Conservation (phyloP, 2,329 filamentous ascomycete genomes). For the Aureobasidium sp. region DNA sequence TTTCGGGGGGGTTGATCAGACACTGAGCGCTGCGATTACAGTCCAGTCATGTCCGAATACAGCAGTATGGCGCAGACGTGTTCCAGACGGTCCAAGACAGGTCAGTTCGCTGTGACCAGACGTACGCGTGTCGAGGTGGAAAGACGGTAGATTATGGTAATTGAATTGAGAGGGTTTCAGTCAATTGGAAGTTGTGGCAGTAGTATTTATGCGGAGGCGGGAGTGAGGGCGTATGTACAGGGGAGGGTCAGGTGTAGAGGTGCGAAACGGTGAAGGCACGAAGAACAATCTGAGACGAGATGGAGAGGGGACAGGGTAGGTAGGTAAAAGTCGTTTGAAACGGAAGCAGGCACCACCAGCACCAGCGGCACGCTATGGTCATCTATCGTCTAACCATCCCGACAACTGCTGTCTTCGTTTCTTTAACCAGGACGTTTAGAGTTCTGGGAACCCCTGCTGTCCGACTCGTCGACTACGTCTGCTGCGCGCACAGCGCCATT, state of each 20-base stretch:
- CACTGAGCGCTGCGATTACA: not conserved
- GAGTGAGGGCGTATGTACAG: not conserved
- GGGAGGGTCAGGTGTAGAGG: not conserved
- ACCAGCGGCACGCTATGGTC: not conserved
- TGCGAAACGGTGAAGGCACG: not conserved
- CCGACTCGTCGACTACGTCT: not conserved
- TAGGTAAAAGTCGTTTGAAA: conserved; percentile 13
- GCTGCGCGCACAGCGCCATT: not conserved
- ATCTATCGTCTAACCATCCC: not conserved
- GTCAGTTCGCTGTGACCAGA: not conserved
- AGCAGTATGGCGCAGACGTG: not conserved
- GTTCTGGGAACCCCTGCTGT: not conserved
- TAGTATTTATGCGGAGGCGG: not conserved
- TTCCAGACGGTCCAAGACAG: not conserved
- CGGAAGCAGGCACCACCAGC: not conserved
- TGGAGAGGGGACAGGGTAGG: not conserved
- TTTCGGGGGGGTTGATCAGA: not conserved
- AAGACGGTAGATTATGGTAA: not conserved
- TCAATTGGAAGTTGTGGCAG: not conserved
- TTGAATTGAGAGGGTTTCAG: not conserved
- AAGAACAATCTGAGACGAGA: not conserved
- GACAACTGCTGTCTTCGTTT: conserved; percentile 6
- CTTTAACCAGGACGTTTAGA: not conserved
- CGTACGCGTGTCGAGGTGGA: not conserved
- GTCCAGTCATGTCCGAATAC: not conserved